These are phyloP conservation scores for Salvia miltiorrhiza DNA, from an alignment of 257 asterid species.

Conservation along the genomic window DNA sequence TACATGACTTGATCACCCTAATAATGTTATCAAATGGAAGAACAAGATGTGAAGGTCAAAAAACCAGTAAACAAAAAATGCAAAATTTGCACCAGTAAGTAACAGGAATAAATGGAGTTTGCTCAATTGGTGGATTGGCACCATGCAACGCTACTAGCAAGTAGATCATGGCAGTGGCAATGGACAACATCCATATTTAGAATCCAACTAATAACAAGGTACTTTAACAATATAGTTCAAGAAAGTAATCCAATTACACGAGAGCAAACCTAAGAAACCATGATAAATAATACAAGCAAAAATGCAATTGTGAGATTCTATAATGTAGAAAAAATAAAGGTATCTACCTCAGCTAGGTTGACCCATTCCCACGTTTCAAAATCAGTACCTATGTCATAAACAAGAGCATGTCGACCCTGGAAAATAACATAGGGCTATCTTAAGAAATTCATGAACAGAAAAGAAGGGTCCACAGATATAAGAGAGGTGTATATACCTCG, in stretches of 20 bases:
- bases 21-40: neutral
- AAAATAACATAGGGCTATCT: slow-evolving; percentile 20
- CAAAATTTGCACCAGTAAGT: neutral
- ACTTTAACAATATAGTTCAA: neutral
- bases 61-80: neutral
- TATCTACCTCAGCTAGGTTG: slow-evolving; percentile 66
- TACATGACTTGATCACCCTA: neutral
- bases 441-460: slow-evolving; percentile 14
- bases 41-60: neutral
- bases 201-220: neutral
- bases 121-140: neutral
- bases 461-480: slow-evolving; percentile 12
- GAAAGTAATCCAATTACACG: neutral
- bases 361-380: slow-evolving; percentile 78
- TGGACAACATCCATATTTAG: neutral
- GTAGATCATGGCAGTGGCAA: neutral
- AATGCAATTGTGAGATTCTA: neutral
- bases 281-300: neutral
- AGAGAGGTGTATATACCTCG: slow-evolving; percentile 39
- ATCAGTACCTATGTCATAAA: slow-evolving; percentile 55
- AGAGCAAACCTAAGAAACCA: neutral
- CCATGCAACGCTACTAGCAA: neutral
- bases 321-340: slow-evolving; percentile 9
- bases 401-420: slow-evolving; percentile 71
- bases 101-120: neutral